Conservation (phyloP, 2,329 filamentous ascomycete species). For the Aplosporella prunicola region DNA sequence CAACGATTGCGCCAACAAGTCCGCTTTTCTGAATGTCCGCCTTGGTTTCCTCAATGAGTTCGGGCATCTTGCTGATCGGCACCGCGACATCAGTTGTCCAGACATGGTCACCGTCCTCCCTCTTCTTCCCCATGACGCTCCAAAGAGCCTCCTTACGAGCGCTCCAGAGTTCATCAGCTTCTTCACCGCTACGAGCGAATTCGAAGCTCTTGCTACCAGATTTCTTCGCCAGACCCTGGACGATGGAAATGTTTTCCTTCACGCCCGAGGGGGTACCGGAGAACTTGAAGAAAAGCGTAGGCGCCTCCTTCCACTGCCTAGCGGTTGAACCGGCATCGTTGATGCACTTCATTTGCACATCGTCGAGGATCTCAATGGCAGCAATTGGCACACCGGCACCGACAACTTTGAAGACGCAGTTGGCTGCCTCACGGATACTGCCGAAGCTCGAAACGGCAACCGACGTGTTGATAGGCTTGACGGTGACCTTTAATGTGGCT, state of each 20-base stretch:
- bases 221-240: slow-evolving; percentile 50
- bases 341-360: slow-evolving; percentile 74
- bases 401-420: slow-evolving; percentile 73
- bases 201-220: slow-evolving; percentile 58
- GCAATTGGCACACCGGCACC: slow-evolving; percentile 73
- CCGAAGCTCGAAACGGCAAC: slow-evolving; percentile 66
- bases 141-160: slow-evolving; percentile 67
- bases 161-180: slow-evolving; percentile 63
- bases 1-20: slow-evolving; percentile 56
- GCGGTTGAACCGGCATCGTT: slow-evolving; percentile 56
- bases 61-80: slow-evolving; percentile 59
- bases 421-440: slow-evolving; percentile 60
- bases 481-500: slow-evolving; percentile 77
- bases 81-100: slow-evolving; percentile 80
- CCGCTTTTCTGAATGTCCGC: slow-evolving; percentile 53
- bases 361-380: slow-evolving; percentile 87
- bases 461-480: slow-evolving; percentile 66
- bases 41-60: slow-evolving; percentile 70
- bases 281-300: slow-evolving; percentile 71
- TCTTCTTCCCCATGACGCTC: slow-evolving; percentile 58
- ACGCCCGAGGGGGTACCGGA: slow-evolving; percentile 57
- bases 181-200: slow-evolving; percentile 55
- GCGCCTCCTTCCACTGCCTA: slow-evolving; percentile 57
- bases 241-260: slow-evolving; percentile 66
- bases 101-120: slow-evolving; percentile 48